Conservation (phyloP, 345 rosid genomes). For the Aquilaria sinensis region DNA sequence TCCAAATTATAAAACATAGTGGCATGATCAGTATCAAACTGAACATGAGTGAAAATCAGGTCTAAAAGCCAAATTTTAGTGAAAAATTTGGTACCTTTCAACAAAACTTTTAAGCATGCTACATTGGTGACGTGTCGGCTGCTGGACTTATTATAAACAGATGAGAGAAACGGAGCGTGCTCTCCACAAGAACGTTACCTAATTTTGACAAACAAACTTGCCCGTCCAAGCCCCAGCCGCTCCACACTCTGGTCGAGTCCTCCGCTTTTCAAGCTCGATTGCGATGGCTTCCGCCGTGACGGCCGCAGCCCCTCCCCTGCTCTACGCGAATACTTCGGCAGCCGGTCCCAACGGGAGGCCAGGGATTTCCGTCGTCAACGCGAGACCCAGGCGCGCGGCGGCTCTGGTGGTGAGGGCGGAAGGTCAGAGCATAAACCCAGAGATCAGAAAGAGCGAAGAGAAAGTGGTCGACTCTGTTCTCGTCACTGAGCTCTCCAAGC, state of each 20-base stretch:
- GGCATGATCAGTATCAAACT: no score
- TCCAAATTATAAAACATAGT: no score
- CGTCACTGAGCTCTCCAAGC: conserved; percentile 71
- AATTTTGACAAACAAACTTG: background rate
- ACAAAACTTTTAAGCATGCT: no score
- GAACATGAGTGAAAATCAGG: no score
- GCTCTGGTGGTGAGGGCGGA: conserved; percentile 59
- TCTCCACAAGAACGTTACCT: conserved; percentile 42
- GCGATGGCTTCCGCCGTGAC: conserved; percentile 32
- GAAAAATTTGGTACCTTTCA: no score
- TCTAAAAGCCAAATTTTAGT: no score
- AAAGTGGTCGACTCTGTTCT: conserved; percentile 81
- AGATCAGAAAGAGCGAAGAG: conserved; percentile 73
- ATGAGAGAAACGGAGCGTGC: conserved; percentile 27
- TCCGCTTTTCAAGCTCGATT: background rate
- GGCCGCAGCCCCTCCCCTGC: conserved; percentile 17
- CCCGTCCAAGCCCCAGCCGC: background rate
- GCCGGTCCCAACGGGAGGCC: conserved; percentile 12
- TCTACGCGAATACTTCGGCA: conserved; percentile 20
- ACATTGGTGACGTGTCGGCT: no score
- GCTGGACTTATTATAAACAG: no score
- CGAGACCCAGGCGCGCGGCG: conserved; percentile 28
- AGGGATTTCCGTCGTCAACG: background rate
- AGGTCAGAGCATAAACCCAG: conserved; percentile 60
- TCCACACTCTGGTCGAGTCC: background rate